A percentile compares a stretch with the other conserved stretches of the same genome.
Conservation (phyloP, 2,329 filamentous ascomycete species). For the Sporothrix curviconia region DNA sequence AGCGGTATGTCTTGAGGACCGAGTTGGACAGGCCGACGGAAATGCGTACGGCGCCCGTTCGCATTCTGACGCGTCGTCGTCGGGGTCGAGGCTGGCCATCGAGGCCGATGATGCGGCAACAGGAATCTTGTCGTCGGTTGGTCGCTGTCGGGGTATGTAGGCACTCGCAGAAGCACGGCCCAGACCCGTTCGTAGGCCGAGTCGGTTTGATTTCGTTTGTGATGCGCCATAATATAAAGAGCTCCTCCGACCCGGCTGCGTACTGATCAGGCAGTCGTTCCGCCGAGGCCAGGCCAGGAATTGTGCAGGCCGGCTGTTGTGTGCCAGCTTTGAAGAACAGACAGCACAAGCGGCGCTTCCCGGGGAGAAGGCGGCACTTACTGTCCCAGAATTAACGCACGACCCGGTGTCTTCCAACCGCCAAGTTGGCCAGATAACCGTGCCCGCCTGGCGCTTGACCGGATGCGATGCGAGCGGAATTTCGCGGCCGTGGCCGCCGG, state of each 20-base stretch:
- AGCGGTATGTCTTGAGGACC: constrained; percentile 56
- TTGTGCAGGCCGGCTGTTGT: constrained; percentile 80
- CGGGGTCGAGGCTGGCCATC: constrained; percentile 7
- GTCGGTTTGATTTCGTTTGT: constrained; percentile 41
- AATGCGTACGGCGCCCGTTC: constrained; percentile 45
- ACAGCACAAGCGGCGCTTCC: too few relatives aligned
- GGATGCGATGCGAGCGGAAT: constrained; percentile 57
- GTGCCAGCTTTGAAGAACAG: constrained; percentile 66
- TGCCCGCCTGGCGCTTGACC: constrained; percentile 28
- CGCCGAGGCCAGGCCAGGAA: constrained; percentile 64
- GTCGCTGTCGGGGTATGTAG: constrained; percentile 43
- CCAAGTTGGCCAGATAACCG: constrained; percentile 59
- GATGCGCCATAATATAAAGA: constrained; percentile 78
- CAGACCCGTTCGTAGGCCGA: constrained; percentile 40
- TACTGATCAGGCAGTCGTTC: constrained; percentile 73
- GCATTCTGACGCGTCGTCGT: too few relatives aligned
- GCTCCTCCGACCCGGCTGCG: constrained; percentile 80
- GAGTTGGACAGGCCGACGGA: constrained; percentile 81
- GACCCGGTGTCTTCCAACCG: constrained; percentile 63
- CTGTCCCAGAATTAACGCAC: constrained; percentile 70
- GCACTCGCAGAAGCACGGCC: constrained; percentile 54
- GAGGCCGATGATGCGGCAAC: constrained; percentile 58
- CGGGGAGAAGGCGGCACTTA: too few relatives aligned
- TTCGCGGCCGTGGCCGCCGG: constrained; percentile 79
- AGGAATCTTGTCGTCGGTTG: constrained; percentile 56